These are phyloP conservation scores for Trichoderma polysporum DNA, from an alignment of 2,329 filamentous ascomycete species.

Conservation along the genomic window DNA sequence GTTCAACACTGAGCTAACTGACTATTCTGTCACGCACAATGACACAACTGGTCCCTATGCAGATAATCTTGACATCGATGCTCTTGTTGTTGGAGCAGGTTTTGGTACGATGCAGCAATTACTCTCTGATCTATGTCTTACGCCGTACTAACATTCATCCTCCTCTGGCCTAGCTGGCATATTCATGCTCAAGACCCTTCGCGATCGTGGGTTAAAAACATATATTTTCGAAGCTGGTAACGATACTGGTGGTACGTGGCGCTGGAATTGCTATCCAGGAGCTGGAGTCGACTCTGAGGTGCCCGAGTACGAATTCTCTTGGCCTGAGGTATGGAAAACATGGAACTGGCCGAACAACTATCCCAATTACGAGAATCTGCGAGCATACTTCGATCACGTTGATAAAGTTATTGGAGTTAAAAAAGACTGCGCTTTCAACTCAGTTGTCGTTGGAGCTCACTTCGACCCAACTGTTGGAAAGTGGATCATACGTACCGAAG, in stretches of 20 bases:
- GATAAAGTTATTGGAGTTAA: conserved; percentile 55
- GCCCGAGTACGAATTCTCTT: conserved; percentile 54
- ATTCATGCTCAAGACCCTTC: conserved; percentile 52
- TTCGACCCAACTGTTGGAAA: conserved; percentile 48
- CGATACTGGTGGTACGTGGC: conserved; percentile 54
- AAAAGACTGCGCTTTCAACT: conserved; percentile 58
- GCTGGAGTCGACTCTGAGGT: conserved; percentile 54
- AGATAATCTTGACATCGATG: conserved; percentile 45
- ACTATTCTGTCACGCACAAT: conserved; percentile 36
- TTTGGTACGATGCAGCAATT: conserved; percentile 35
- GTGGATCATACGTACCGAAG: conserved; percentile 51
- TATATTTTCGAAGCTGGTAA: conserved; percentile 54
- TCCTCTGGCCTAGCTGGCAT: conserved; percentile 38
- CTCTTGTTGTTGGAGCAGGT: conserved; percentile 46
- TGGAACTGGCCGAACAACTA: conserved; percentile 59
- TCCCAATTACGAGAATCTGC: conserved; percentile 52
- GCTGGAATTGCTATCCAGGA: conserved; percentile 57
- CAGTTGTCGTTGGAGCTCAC: conserved; percentile 51
- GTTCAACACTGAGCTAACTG: conserved; percentile 43
- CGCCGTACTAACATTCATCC: background rate
- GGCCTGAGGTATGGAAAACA: conserved; percentile 51
- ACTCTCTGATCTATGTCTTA: background rate
- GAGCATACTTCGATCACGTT: conserved; percentile 59
- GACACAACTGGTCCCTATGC: conserved; percentile 42
- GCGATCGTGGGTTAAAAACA: conserved; percentile 48